Percentiles rank a stretch among this genome's conserved stretches.
phyloP scores from a whole-genome alignment of 73 alveolate species.

The Paramecium biaurelia region DNA sequence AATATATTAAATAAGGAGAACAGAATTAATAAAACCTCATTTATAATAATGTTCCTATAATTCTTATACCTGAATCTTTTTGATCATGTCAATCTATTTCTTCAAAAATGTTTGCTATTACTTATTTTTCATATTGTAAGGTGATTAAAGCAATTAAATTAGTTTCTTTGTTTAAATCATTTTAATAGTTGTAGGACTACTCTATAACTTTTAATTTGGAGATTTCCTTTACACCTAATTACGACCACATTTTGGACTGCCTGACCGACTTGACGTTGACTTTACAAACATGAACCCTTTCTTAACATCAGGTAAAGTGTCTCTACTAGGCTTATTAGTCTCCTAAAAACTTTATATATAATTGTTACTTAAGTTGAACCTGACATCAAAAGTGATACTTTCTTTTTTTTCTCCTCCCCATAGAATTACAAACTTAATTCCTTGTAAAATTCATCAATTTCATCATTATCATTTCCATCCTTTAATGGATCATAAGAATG shows the following conservation, averaged over 20 bases:
- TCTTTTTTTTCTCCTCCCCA: slow-evolving; percentile 40
- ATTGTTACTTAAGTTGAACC: slow-evolving; percentile 37
- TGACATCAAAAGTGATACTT: slow-evolving; percentile 27
- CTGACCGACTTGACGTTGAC: not conserved
- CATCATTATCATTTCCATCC: not conserved
- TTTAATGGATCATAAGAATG: not conserved
- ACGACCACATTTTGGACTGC: not conserved
- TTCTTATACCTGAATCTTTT: not conserved
- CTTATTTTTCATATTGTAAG: not conserved
- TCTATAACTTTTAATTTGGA: not conserved
- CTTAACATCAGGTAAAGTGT: not conserved
- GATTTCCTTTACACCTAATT: not conserved
- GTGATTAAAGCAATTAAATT: not conserved
- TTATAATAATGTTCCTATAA: slow-evolving; percentile 15
- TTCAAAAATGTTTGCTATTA: not conserved
- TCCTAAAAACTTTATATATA: not conserved
- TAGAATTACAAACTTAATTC: slow-evolving; percentile 21
- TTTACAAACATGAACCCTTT: not conserved
- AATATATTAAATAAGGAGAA: not conserved
- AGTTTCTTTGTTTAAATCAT: not conserved
- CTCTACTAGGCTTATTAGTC: slow-evolving; percentile 24
- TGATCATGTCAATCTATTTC: not conserved
- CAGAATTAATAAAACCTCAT: not conserved
- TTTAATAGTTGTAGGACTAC: not conserved
- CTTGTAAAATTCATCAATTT: slow-evolving; percentile 33